A percentile compares a stretch with the other conserved stretches of the same genome.
These are phyloP conservation scores for Geranomyces variabilis DNA, from an alignment of 192 early-diverging fungal species.

Conservation along the genomic window DNA sequence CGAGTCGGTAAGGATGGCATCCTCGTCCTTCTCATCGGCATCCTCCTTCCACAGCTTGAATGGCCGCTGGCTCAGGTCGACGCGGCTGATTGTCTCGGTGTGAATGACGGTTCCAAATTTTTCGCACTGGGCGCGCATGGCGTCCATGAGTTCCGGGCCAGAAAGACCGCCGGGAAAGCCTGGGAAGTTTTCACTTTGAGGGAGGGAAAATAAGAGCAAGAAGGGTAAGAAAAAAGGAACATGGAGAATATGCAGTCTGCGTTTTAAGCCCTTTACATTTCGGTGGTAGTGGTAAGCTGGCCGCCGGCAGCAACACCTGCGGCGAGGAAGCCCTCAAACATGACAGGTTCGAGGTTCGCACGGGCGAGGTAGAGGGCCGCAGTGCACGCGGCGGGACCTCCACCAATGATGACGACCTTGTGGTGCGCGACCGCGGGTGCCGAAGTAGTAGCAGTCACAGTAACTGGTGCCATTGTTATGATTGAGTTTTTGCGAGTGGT, in stretches of 20 bases:
- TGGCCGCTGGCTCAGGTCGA: slow-evolving; percentile 80
- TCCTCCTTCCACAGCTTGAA: slow-evolving; percentile 89
- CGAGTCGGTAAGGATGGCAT: slow-evolving; percentile 75
- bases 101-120: slow-evolving; percentile 84
- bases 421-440: not conserved
- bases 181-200: slow-evolving; percentile 74
- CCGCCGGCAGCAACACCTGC: slow-evolving; percentile 74
- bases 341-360: slow-evolving; percentile 82
- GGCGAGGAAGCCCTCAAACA: slow-evolving; percentile 66
- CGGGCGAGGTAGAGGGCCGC: slow-evolving; percentile 94
- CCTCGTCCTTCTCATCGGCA: slow-evolving; percentile 61
- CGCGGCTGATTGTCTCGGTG: slow-evolving; percentile 87
- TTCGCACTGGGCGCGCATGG: slow-evolving; percentile 81
- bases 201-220: not conserved
- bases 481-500: too few species aligned
- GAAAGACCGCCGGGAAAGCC: slow-evolving; percentile 93
- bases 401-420: slow-evolving; percentile 74
- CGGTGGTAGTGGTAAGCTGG: slow-evolving; percentile 94
- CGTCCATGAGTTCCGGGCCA: slow-evolving; percentile 85
- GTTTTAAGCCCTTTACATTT: slow-evolving; percentile 57
- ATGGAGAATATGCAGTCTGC: too few species aligned
- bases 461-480: slow-evolving; percentile 1
- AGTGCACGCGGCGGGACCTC: slow-evolving; percentile 95
- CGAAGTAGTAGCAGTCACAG: too few species aligned
- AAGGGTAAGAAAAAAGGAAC: too few species aligned